phyloP scores from a whole-genome alignment of 2,329 filamentous ascomycete genomes.

The Huntiella moniliformis region DNA sequence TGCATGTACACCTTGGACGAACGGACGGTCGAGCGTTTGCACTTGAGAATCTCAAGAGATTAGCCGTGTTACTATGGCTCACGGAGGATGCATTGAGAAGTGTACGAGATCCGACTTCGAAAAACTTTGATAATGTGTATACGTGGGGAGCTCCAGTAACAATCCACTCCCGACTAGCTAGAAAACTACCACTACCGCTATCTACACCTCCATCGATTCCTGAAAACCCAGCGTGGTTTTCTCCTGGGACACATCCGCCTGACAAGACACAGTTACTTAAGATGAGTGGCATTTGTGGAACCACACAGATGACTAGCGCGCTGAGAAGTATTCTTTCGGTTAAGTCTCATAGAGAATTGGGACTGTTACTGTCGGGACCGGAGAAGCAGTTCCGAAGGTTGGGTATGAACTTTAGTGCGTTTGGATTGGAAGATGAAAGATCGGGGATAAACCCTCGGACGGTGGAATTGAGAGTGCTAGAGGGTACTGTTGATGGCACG shows the following conservation, averaged over 20 bases:
- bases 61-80: slow-evolving; percentile 21
- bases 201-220: background rate
- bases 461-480: slow-evolving; percentile 23
- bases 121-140: slow-evolving; percentile 20
- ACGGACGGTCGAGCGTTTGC: slow-evolving; percentile 18
- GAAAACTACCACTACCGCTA: slow-evolving; percentile 2
- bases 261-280: background rate
- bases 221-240: background rate
- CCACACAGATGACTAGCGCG: background rate
- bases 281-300: background rate
- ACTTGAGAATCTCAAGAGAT: slow-evolving; percentile 19
- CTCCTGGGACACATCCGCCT: slow-evolving; percentile 13
- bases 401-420: slow-evolving; percentile 24
- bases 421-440: slow-evolving; percentile 20
- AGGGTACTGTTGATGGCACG: slow-evolving; percentile 18
- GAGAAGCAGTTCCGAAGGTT: slow-evolving; percentile 19
- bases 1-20: slow-evolving; percentile 23
- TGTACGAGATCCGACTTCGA: slow-evolving; percentile 21
- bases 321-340: slow-evolving; percentile 17
- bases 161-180: slow-evolving; percentile 10
- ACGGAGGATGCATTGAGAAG: slow-evolving; percentile 20
- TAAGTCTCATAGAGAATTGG: slow-evolving; percentile 17
- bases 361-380: slow-evolving; percentile 20
- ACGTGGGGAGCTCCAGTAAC: slow-evolving; percentile 19
- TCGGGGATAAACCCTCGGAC: slow-evolving; percentile 19